Evolutionary conservation across 129 eudicot genomes (phyloP), one percentile per base, ranked within the genome.

Genomic region (Saussurea involucrata): DNA sequence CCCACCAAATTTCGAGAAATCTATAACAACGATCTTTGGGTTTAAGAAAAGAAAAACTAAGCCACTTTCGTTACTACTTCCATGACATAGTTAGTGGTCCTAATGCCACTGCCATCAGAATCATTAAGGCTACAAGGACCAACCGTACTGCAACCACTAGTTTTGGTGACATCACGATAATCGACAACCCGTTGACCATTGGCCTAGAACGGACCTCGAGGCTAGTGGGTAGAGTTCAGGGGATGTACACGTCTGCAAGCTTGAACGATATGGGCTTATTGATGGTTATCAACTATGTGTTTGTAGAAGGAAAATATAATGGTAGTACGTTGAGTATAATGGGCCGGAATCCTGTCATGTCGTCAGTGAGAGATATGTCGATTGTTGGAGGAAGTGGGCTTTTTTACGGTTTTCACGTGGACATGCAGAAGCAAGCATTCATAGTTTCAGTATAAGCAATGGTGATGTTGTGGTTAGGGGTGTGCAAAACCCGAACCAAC

Each of bases 361-460:
- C 83, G 2, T 13, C 73, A 1, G 77, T 82, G 8, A 88, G 92
- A 63, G 92, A 88, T 69, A 69, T 88, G 89, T 83, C 89, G 28
- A 42, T 83, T 20, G 84, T 83, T 4, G 92, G 92, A 66, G 92
- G 92, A 63, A 85, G 92, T 15, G 89, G 89, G 76, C 71, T 83
- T 24, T 88, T 24, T 88, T 88, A 37, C 83, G 85, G 64, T 88
- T 85, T 82, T 87, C 88, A 3, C 71, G 84, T 29, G 92, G 89
- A 10, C 77, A 88, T 72, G 89, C 81, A 15, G 81, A 85, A 36
- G 92, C 86, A 44, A 85, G 73, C 40, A 88, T 88, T 70, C 82
- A 77, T 22, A 72, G 75, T 25, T 32, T 88, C 25, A 66, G 83
- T 5, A 33, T 79, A 27, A 72, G 33, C 25, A 72, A 66, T 7